Base-by-base conservation (phyloP, 441 rosid genomes). In the Euphorbia celastroides region DNA sequence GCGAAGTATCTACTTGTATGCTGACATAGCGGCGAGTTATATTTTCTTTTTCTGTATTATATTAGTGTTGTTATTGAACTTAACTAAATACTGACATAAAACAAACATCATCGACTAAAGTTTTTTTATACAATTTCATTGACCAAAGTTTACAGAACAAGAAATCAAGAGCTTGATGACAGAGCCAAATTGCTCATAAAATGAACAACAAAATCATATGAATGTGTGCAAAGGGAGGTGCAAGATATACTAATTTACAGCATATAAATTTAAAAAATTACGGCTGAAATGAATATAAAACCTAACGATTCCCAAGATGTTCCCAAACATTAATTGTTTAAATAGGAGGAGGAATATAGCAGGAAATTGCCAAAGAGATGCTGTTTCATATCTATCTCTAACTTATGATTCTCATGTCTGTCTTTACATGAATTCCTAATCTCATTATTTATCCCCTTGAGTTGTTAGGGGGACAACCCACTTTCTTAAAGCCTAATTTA, bases 311-410 rank as follows among this genome's bases (percentile, higher is more conserved):
- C 54, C 54, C 54, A 48, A 48, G 54, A n/a, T n/a, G 54, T 48
- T 48, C 54, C 54, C 54, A 48, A 20, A 20, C 54, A 48, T 16
- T 16, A 1, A 17, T 20, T 4, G 19, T 2, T 17, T 48, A 14
- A 0, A n/a, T 20, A 46, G 17, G 52, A 20, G 17, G 12, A 51
- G 57, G 27, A 52, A 52, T 52, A 12, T 5, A 11, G 9, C 2
- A 52, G 28, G 57, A 22, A 52, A 52, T 52, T 52, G 28, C 57
- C 54, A 48, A 52, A 52, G 28, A 52, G 57, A 52, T 52, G 14
- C 28, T 7, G 13, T 9, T 55, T 55, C n/a, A 55, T 25, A 27
- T 26, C 10, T 13, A 7, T 27, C 28, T 30, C 13, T n/a, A 0
- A 1, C 14, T 55, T 31, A 27, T 57, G 60, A 13, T 57, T n/a